Evolutionary conservation across 1,284 basidiomycete genomes (phyloP), one percentile per base, ranked within the genome.

Genomic region (Exobasidium rhododendri): DNA sequence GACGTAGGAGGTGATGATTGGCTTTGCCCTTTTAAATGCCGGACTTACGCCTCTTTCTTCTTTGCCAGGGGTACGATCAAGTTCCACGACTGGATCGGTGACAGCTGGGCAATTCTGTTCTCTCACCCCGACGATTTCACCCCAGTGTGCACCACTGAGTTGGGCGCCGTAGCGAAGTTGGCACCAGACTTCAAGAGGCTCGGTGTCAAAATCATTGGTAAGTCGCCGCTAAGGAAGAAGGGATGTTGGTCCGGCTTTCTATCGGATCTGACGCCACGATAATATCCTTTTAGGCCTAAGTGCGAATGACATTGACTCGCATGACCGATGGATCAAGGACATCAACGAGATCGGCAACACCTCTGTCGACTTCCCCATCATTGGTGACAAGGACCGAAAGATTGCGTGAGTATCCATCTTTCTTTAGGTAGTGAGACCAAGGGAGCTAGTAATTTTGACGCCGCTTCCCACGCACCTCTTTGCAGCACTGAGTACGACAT

Each of bases 81-180:
- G 75, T 97, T 97, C 85, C 92, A 96, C 81, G 87, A 96, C 47
- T 97, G 88, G 87, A 87, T 92, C 74, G 89, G 87, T 51, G 83
- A 88, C 77, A 89, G 87, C 32, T 99, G 96, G 94, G 90, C 67
- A 1, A 73, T 90, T 54, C 65, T 72, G 10, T 68, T 73, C 56
- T 62, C 69, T 55, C 94, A 97, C 82, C 94, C 94, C 0, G 94
- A 89, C 64, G 84, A 84, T 74, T 84, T 79, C n/a, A 58, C 49
- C 14, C 29, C 79, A 81, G 72, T 81, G 13, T 82, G 81, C 73
- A 82, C 96, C 53, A 99, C 96, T 56, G 96, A 98, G 84, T 88
- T 99, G 56, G 93, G 91, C 59, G 94, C 96, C 78, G 92, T 97
- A 32, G 89, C 94, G 45, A 88, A 90, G 71, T 87, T 89, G 65